Conservation (phyloP, 768 basidiomycete species). For the Steccherinum ochraceum region DNA sequence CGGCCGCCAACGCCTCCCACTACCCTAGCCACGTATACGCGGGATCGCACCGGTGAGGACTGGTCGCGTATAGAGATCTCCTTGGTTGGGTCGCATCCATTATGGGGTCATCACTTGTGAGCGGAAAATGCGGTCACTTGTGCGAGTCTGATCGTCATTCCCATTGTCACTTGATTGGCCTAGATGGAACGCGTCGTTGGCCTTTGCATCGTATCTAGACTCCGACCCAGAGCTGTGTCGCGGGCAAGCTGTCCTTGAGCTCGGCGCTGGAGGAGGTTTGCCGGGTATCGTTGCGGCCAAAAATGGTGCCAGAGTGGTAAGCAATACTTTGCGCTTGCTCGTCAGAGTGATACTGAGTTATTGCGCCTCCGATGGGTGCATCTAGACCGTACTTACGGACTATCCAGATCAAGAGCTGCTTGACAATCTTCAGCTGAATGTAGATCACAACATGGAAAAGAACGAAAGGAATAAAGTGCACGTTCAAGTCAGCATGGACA, state of each 20-base stretch:
- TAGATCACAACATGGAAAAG: slow-evolving; percentile 44
- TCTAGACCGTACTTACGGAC: slow-evolving; percentile 80
- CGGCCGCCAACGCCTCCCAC: slow-evolving; percentile 65
- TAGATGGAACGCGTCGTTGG: slow-evolving; percentile 79
- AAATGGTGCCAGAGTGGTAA: slow-evolving; percentile 65
- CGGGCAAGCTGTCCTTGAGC: slow-evolving; percentile 60
- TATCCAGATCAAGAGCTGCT: slow-evolving; percentile 80
- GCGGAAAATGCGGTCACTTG: slow-evolving; percentile 5
- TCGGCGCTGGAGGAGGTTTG: slow-evolving; percentile 90
- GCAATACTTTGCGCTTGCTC: slow-evolving; percentile 7
- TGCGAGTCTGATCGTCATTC: not conserved
- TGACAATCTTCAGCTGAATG: slow-evolving; percentile 70
- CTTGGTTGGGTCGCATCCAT: slow-evolving; percentile 72
- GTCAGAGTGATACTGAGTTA: not conserved
- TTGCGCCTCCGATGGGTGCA: not conserved
- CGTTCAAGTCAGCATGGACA: slow-evolving; percentile 30
- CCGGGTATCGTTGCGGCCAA: slow-evolving; percentile 73
- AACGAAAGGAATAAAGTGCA: slow-evolving; percentile 7
- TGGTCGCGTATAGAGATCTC: slow-evolving; percentile 46
- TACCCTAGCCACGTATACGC: slow-evolving; percentile 43
- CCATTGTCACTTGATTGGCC: not conserved
- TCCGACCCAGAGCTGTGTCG: slow-evolving; percentile 39
- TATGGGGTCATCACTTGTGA: slow-evolving; percentile 80
- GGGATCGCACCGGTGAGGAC: slow-evolving; percentile 16
- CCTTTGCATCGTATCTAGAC: slow-evolving; percentile 68